Base-by-base conservation (phyloP, 164 flowering plant genomes). In the Litsea cubeba region DNA sequence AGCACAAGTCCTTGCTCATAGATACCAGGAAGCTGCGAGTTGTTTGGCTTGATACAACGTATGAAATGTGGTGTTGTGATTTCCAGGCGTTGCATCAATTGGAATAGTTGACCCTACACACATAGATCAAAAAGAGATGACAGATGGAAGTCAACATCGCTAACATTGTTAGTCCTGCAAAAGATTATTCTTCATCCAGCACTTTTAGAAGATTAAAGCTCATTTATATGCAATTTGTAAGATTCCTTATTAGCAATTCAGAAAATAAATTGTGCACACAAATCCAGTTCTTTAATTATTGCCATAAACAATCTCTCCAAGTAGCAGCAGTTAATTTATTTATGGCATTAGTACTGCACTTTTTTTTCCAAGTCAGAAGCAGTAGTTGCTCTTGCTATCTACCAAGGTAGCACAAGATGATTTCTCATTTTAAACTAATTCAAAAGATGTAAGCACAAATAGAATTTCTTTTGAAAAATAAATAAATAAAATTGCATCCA, bases 1-100 rank as follows among this genome's bases (percentile, higher is more conserved):
- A 94, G 73, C 50, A 96, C 95, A 68, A 96, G 91, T 65, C 85
- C 90, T 84, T 94, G 97, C 75, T 94, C 91, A 77, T 94, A 96
- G 40, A 73, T 75, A 76, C 90, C 88, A 75, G 99, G 97, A 83
- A 90, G 86, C 74, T 94, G 98, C 63, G 75, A 73, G 75, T 79
- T 88, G 82, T 96, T 96, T 72, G 99, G 97, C 85, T 94, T 92
- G 73, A 96, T 89, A 78, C 99, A 96, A 54, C 98, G 97, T 62
- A 96, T 94, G 79, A 96, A 96, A 83, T 96, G 99, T 71, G 99
- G 96, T n/a, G 96, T 92, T 6, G 97, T 96, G 79, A 40, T 92
- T 80, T 90, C 99, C 69, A 96, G 80, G 20, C 97, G 94, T 79
- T 91, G 89, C 98, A 96, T 96, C 80, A 96, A 50, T 81, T 87